phyloP scores from a whole-genome alignment of 768 basidiomycete species.

The Leccinum aurantiacum region DNA sequence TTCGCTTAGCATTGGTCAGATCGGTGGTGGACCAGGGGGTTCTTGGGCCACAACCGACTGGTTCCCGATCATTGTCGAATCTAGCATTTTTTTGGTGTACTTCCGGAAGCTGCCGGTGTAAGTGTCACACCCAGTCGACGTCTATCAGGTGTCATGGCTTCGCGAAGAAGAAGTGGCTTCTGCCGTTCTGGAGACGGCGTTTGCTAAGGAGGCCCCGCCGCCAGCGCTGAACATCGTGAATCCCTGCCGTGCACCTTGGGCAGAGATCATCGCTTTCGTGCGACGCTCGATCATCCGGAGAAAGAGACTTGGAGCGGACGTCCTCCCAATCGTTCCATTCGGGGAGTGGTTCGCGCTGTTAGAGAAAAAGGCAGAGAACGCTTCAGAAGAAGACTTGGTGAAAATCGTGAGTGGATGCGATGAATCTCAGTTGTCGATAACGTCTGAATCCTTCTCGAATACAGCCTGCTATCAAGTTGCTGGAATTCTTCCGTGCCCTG shows the following conservation, averaged over 20 bases:
- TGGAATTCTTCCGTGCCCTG: constrained; percentile 34
- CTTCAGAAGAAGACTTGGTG: constrained; percentile 28
- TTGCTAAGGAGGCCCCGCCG: constrained; percentile 15
- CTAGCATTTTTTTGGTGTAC: constrained; percentile 29
- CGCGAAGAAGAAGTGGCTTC: constrained; percentile 40
- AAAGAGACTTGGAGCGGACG: background rate
- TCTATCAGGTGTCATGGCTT: constrained; percentile 38
- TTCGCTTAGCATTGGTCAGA: constrained; percentile 47
- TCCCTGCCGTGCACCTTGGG: constrained; percentile 38
- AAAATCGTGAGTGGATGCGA: constrained; percentile 31
- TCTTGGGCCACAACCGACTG: constrained; percentile 48
- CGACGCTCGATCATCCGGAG: constrained; percentile 17
- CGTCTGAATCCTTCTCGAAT: background rate
- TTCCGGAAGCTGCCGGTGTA: constrained; percentile 37
- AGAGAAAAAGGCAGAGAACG: constrained; percentile 18
- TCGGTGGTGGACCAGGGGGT: constrained; percentile 41
- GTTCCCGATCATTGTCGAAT: constrained; percentile 44
- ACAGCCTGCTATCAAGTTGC: constrained; percentile 37
- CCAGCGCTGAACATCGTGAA: constrained; percentile 39
- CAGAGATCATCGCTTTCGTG: constrained; percentile 28
- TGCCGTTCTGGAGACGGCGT: constrained; percentile 33
- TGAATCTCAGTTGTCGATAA: background rate
- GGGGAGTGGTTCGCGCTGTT: constrained; percentile 36
- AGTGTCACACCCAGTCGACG: constrained; percentile 9
- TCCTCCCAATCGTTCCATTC: constrained; percentile 35